Evolutionary conservation across 2,329 filamentous ascomycete species (phyloP).

Genomic region (Colletotrichum somersetense): DNA sequence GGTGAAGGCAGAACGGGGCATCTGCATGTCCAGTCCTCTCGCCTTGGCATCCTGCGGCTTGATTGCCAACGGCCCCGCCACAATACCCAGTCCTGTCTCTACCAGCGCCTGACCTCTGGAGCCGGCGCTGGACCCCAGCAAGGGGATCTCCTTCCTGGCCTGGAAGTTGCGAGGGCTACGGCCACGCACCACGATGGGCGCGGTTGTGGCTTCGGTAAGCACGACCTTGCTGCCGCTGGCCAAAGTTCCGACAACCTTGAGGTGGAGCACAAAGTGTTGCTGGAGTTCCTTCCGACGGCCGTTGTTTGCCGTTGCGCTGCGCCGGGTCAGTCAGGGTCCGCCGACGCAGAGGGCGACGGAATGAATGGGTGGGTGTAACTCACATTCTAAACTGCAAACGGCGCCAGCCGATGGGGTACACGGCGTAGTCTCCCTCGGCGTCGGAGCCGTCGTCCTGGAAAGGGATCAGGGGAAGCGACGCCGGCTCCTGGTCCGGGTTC

Average conservation of each 20-base stretch:
- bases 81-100: conserved; percentile 72
- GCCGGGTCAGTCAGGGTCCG: conserved; percentile 41
- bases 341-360: conserved; percentile 4
- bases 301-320: conserved; percentile 92
- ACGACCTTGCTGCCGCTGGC: conserved; percentile 85
- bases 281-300: conserved; percentile 94
- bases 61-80: conserved; percentile 66
- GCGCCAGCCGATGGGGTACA: conserved; percentile 95
- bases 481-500: conserved; percentile 84
- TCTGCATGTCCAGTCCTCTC: conserved; percentile 65
- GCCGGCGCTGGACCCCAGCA: conserved; percentile 81
- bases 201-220: conserved; percentile 86
- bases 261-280: conserved; percentile 91
- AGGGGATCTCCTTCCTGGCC: conserved; percentile 90
- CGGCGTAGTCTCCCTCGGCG: conserved; percentile 83
- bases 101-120: conserved; percentile 82
- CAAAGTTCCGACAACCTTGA: conserved; percentile 88
- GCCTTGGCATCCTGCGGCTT: conserved; percentile 68
- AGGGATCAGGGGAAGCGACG: conserved; percentile 80
- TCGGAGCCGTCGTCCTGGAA: conserved; percentile 72
- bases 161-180: conserved; percentile 96
- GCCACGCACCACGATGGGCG: conserved; percentile 92
- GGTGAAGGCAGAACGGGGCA: conserved; percentile 69
- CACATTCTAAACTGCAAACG: conserved; percentile 89
- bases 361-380: conserved; percentile 49